phyloP scores from a whole-genome alignment of 371 early-diverging fungal genomes.

The Capillidium heterosporum region DNA sequence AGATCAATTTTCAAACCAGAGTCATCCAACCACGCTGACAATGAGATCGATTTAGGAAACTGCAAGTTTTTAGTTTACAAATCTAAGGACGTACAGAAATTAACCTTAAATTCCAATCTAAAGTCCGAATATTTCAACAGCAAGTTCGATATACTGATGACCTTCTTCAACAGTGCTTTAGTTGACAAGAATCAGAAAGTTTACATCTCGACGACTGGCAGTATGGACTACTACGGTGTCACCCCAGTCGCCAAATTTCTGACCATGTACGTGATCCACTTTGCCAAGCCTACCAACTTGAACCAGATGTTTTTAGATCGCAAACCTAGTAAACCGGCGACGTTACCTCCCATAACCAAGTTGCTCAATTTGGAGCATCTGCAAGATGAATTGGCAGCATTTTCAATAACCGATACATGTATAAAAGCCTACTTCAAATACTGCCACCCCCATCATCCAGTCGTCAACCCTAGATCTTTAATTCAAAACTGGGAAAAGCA shows the following conservation, averaged over 20 bases:
- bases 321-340: background rate
- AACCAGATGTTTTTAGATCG: background rate
- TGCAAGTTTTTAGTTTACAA: too few relatives aligned
- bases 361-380: background rate
- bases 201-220: background rate
- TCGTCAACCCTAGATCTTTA: background rate
- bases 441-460: background rate
- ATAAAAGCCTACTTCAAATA: background rate
- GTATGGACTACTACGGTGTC: background rate
- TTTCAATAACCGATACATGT: background rate
- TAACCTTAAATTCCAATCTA: too few relatives aligned
- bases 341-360: background rate
- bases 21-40: too few relatives aligned
- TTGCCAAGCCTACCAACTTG: background rate
- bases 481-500: background rate
- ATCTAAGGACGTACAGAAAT: too few relatives aligned
- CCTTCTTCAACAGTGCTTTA: background rate
- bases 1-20: too few relatives aligned
- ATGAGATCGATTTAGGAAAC: too few relatives aligned
- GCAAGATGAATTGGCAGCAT: background rate
- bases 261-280: slow-evolving; percentile 1
- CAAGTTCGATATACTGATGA: too few relatives aligned
- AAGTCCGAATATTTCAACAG: too few relatives aligned
- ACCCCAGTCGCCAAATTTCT: background rate
- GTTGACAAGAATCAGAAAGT: background rate